Percentiles rank a stretch among this genome's conserved stretches.
These are phyloP conservation scores for Colletotrichum sp. DNA, from an alignment of 2,329 filamentous ascomycete species.

Conservation along the genomic window DNA sequence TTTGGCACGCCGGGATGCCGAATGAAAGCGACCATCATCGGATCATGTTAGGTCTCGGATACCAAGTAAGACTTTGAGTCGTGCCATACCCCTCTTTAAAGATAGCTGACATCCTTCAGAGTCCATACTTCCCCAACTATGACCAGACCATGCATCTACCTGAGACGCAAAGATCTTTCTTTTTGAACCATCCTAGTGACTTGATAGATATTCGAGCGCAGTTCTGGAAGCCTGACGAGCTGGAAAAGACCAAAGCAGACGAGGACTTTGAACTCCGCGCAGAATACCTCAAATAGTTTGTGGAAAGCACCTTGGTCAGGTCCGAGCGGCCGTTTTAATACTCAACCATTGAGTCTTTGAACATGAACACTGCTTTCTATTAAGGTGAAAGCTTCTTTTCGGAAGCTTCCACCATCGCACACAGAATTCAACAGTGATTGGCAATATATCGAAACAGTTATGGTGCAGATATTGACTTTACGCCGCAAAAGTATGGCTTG, in stretches of 20 bases:
- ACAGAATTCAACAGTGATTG: not conserved
- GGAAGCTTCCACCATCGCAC: not conserved
- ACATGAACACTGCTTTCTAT: not conserved
- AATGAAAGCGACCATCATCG: conserved; percentile 55
- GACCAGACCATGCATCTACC: not conserved
- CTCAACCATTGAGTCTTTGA: not conserved
- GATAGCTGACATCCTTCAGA: not conserved
- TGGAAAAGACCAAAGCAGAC: not conserved
- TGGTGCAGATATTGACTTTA: not conserved
- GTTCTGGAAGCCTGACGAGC: not conserved
- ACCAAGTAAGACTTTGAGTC: not conserved
- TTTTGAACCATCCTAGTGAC: not conserved
- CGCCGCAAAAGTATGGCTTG: not conserved
- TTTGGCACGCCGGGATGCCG: conserved; percentile 70
- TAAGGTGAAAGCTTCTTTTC: not conserved
- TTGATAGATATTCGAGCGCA: not conserved
- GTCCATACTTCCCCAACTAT: not conserved
- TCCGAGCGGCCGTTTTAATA: not conserved
- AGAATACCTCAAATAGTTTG: not conserved
- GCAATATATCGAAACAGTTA: not conserved
- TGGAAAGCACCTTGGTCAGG: not conserved
- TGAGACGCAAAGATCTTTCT: not conserved
- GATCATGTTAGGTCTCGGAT: conserved; percentile 53
- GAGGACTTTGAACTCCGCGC: not conserved
- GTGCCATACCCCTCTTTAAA: too few relatives aligned